phyloP scores from a whole-genome alignment of 2,329 filamentous ascomycete species.

The Tolypocladium sp. region DNA sequence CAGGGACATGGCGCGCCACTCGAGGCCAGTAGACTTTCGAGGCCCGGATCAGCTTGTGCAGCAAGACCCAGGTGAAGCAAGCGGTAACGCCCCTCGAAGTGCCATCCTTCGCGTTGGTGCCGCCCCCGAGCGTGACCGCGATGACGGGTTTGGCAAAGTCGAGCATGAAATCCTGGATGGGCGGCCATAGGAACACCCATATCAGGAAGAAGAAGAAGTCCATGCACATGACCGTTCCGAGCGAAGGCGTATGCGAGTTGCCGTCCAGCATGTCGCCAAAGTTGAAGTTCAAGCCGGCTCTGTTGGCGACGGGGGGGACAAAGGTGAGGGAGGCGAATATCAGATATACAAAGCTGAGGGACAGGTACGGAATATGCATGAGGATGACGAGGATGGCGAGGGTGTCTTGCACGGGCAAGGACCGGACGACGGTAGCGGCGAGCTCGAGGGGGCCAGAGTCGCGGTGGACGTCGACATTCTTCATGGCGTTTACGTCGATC shows the following conservation, averaged over 20 bases:
- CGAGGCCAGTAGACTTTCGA: constrained; percentile 40
- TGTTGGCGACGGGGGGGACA: constrained; percentile 71
- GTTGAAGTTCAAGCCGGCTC: constrained; percentile 70
- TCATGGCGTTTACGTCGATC: constrained; percentile 62
- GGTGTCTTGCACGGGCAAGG: constrained; percentile 87
- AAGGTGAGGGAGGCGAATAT: constrained; percentile 91
- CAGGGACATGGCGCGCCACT: constrained; percentile 35
- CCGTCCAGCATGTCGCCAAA: constrained; percentile 89
- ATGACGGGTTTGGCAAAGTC: constrained; percentile 91
- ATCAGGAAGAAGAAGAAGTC: constrained; percentile 75
- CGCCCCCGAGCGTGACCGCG: constrained; percentile 80
- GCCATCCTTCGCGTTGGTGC: constrained; percentile 58
- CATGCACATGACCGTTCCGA: constrained; percentile 76
- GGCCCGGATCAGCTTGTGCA: constrained; percentile 42
- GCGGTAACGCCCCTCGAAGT: constrained; percentile 64
- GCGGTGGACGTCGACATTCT: constrained; percentile 59
- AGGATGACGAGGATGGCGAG: constrained; percentile 94
- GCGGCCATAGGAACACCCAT: constrained; percentile 82
- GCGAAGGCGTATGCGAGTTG: constrained; percentile 73
- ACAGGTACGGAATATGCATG: constrained; percentile 81
- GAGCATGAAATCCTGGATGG: constrained; percentile 78
- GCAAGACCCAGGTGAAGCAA: constrained; percentile 58
- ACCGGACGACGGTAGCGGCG: constrained; percentile 76
- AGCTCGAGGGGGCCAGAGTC: constrained; percentile 67
- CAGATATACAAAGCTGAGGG: constrained; percentile 81